Percentiles rank a stretch among this genome's conserved stretches.
phyloP scores from a whole-genome alignment of 192 early-diverging fungal species.

The Coemansia sp. region DNA sequence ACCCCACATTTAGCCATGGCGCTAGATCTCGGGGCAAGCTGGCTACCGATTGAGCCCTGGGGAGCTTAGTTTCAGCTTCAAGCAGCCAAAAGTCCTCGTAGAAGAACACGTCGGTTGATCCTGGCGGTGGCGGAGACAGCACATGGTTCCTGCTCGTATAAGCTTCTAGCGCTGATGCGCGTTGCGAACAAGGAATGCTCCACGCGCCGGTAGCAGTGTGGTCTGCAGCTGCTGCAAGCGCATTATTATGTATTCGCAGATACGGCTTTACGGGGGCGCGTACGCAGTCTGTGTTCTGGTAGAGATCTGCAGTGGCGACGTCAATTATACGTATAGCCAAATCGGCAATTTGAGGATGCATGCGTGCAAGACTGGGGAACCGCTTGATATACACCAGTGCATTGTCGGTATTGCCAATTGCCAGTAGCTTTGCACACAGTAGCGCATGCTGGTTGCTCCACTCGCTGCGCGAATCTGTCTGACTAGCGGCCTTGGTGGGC shows the following conservation, averaged over 20 bases:
- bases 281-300: constrained; percentile 34
- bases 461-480: background rate
- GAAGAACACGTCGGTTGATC: constrained; percentile 42
- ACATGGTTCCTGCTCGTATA: constrained; percentile 8
- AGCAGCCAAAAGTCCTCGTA: constrained; percentile 50
- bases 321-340: constrained; percentile 36
- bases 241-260: background rate
- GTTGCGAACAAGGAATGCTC: constrained; percentile 9
- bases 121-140: constrained; percentile 24
- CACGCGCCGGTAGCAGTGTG: background rate
- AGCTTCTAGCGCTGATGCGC: background rate
- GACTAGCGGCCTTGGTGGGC: background rate
- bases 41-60: constrained; percentile 9
- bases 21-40: constrained; percentile 35
- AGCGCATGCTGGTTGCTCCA: constrained; percentile 45
- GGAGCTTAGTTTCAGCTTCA: constrained; percentile 22
- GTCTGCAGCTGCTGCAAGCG: background rate
- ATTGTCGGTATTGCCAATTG: constrained; percentile 32
- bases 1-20: constrained; percentile 43
- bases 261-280: constrained; percentile 20
- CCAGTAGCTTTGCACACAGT: constrained; percentile 39
- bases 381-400: constrained; percentile 37
- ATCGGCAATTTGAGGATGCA: constrained; percentile 33
- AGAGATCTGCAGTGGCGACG: constrained; percentile 19
- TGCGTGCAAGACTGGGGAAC: constrained; percentile 33